Conservation (phyloP, 164 flowering plant genomes). For the Umbellularia californica region DNA sequence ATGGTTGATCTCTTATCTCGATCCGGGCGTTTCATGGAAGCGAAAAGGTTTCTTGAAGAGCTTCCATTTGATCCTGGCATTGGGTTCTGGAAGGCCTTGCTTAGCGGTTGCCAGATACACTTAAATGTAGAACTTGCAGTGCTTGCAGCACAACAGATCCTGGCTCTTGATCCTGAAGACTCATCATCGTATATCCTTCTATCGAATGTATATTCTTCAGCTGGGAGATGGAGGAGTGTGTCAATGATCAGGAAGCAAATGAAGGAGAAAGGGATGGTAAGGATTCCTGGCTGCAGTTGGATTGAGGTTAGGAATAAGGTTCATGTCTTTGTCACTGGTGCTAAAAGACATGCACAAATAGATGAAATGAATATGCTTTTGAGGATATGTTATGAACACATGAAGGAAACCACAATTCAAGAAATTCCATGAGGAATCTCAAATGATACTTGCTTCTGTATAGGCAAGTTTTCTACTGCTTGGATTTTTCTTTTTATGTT, state of each 20-base stretch:
- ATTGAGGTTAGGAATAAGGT: conserved; percentile 49
- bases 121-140: conserved; percentile 50
- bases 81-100: conserved; percentile 86
- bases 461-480: background rate
- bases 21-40: conserved; percentile 59
- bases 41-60: conserved; percentile 35
- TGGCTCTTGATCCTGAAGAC: conserved; percentile 58
- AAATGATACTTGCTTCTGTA: background rate
- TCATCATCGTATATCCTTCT: conserved; percentile 71
- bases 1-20: conserved; percentile 73
- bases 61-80: conserved; percentile 75
- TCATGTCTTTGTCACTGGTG: conserved; percentile 55
- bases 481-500: background rate
- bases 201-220: conserved; percentile 59
- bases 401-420: conserved; percentile 15
- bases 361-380: conserved; percentile 42
- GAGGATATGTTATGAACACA: conserved; percentile 28
- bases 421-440: background rate
- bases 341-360: conserved; percentile 31
- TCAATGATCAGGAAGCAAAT: conserved; percentile 56
- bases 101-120: conserved; percentile 76
- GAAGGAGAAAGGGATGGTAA: conserved; percentile 50
- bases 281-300: conserved; percentile 81
- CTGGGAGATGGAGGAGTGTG: conserved; percentile 57
- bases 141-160: conserved; percentile 44